Evolutionary conservation across 495 filamentous ascomycete species (phyloP).

Genomic region (Podospora comata): DNA sequence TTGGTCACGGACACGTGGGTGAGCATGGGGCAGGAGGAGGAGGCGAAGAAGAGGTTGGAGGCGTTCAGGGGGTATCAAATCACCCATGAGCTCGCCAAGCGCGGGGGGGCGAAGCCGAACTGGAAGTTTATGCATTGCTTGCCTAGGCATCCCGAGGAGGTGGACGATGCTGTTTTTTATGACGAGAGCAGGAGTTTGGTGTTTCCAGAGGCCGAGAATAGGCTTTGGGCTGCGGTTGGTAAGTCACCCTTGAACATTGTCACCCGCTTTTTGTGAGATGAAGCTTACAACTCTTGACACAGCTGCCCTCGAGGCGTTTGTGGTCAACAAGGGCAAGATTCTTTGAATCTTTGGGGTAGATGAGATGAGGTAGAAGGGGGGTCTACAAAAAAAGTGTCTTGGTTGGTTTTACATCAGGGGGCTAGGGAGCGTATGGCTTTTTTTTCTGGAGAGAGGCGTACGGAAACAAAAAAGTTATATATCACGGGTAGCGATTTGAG

Average conservation of each 20-base stretch:
- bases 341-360: conserved; percentile 19
- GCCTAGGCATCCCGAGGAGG: conserved; percentile 91
- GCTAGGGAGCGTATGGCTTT: conserved; percentile 6
- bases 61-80: conserved; percentile 90
- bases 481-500: neutral
- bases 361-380: neutral
- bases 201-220: conserved; percentile 91
- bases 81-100: conserved; percentile 72
- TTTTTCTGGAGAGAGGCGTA: conserved; percentile 1
- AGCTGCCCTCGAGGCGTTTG: conserved; percentile 83
- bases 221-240: conserved; percentile 83
- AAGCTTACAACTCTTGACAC: neutral
- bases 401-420: neutral
- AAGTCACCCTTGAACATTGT: conserved; percentile 25
- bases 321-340: conserved; percentile 79
- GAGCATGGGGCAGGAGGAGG: conserved; percentile 93
- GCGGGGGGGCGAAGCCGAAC: conserved; percentile 78
- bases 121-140: conserved; percentile 99
- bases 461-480: neutral
- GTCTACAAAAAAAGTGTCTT: too few species aligned
- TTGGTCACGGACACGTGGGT: conserved; percentile 97
- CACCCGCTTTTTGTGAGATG: neutral
- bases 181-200: conserved; percentile 68
- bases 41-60: conserved; percentile 68
- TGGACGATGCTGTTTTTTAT: conserved; percentile 92